Conservation (phyloP, 2,329 filamentous ascomycete genomes). For the Aspergillus fumigatiaffinis region DNA sequence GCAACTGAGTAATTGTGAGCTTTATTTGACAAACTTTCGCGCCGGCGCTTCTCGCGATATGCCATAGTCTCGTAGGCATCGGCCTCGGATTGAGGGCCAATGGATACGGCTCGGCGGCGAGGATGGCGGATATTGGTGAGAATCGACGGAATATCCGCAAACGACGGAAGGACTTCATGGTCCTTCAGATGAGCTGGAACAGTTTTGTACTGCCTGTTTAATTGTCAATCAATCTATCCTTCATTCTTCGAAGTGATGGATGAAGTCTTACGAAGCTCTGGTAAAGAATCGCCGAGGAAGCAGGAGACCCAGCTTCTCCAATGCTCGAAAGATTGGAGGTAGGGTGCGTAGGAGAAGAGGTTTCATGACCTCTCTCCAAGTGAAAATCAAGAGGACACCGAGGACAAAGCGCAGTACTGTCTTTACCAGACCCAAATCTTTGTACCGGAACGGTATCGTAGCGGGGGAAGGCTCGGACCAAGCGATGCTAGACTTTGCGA, state of each 20-base stretch:
- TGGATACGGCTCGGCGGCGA: slow-evolving; percentile 72
- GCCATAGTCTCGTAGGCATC: slow-evolving; percentile 95
- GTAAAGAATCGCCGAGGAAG: slow-evolving; percentile 89
- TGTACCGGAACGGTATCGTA: slow-evolving; percentile 62
- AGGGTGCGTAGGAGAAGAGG: slow-evolving; percentile 71
- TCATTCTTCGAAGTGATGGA: not conserved
- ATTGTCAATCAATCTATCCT: not conserved
- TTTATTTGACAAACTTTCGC: slow-evolving; percentile 54
- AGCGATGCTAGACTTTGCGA: slow-evolving; percentile 55
- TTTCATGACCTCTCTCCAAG: slow-evolving; percentile 89
- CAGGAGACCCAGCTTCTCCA: slow-evolving; percentile 74
- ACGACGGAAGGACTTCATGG: slow-evolving; percentile 84
- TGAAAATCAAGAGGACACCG: slow-evolving; percentile 79
- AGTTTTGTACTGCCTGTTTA: slow-evolving; percentile 66
- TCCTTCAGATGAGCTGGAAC: slow-evolving; percentile 70
- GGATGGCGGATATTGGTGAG: slow-evolving; percentile 78
- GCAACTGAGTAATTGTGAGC: slow-evolving; percentile 21
- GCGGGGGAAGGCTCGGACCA: slow-evolving; percentile 53
- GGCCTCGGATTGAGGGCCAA: slow-evolving; percentile 91
- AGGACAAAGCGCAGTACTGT: slow-evolving; percentile 66
- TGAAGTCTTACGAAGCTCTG: slow-evolving; percentile 62
- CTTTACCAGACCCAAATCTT: slow-evolving; percentile 61
- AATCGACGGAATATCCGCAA: slow-evolving; percentile 81
- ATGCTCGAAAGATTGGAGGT: slow-evolving; percentile 80
- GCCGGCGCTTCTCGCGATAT: slow-evolving; percentile 70